These are phyloP conservation scores for Ogataea ramenticola DNA, from an alignment of 805 yeast genomes.

Conservation along the genomic window DNA sequence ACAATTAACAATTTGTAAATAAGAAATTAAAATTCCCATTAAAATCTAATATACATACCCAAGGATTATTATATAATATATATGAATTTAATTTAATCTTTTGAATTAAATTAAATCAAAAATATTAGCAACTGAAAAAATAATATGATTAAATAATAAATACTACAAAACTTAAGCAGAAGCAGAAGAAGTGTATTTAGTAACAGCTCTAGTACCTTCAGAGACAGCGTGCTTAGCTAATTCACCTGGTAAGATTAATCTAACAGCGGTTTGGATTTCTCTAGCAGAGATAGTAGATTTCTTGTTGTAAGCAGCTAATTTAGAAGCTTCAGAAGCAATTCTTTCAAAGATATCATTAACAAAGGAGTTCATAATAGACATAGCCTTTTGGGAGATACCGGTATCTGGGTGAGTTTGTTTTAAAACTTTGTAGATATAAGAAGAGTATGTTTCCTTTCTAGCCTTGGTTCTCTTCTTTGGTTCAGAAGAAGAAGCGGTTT, in stretches of 20 bases:
- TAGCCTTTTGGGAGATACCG: constrained; percentile 97
- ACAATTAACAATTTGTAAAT: constrained; percentile 1
- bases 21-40: constrained; percentile 14
- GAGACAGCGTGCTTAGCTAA: constrained; percentile 97
- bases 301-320: constrained; percentile 97
- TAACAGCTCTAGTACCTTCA: constrained; percentile 98
- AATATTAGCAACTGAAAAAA: constrained; percentile 11
- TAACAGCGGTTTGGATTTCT: constrained; percentile 97
- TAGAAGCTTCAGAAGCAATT: constrained; percentile 96
- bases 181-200: constrained; percentile 79
- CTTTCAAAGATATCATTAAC: constrained; percentile 98
- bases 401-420: constrained; percentile 99
- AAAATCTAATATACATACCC: constrained; percentile 27
- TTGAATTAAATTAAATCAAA: constrained; percentile 5
- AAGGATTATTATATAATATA: constrained; percentile 2
- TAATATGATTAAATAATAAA: constrained; percentile 7
- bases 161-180: constrained; percentile 23
- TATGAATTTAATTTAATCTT: no score
- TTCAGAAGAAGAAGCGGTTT: constrained; percentile 76
- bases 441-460: constrained; percentile 97
- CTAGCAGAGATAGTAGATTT: constrained; percentile 96
- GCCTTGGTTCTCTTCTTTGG: constrained; percentile 90
- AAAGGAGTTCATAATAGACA: constrained; percentile 98
- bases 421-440: constrained; percentile 96
- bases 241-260: constrained; percentile 98